These are phyloP conservation scores for Flaveria bidentis DNA, from an alignment of 129 eudicot species.

Conservation along the genomic window DNA sequence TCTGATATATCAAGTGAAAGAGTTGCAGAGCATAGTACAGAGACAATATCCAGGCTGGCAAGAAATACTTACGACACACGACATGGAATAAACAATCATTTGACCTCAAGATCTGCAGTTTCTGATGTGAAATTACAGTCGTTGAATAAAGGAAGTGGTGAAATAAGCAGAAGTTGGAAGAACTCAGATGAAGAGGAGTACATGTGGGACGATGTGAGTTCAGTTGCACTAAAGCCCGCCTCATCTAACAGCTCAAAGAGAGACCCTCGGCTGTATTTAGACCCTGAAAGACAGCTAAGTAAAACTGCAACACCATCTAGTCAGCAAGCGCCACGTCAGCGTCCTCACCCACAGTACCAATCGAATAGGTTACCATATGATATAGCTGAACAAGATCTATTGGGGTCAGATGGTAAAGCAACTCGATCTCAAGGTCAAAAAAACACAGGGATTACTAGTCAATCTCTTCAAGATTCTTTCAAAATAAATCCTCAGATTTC, in stretches of 20 bases:
- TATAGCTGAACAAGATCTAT: slow-evolving; percentile 41
- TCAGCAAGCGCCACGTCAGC: slow-evolving; percentile 46
- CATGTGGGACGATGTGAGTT: slow-evolving; percentile 74
- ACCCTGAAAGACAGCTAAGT: slow-evolving; percentile 54
- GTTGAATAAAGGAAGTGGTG: slow-evolving; percentile 43
- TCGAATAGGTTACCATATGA: slow-evolving; percentile 32
- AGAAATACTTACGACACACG: slow-evolving; percentile 50
- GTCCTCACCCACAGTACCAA: slow-evolving; percentile 45
- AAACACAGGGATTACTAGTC: slow-evolving; percentile 33
- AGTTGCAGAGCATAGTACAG: slow-evolving; percentile 43
- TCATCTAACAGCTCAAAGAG: slow-evolving; percentile 38
- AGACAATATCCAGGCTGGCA: slow-evolving; percentile 41
- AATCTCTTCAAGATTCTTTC: slow-evolving; percentile 43
- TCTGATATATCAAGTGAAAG: slow-evolving; percentile 50
- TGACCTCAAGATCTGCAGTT: slow-evolving; percentile 32
- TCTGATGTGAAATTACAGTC: slow-evolving; percentile 43
- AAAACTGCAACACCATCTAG: slow-evolving; percentile 38
- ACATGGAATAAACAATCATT: slow-evolving; percentile 41
- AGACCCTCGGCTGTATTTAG: slow-evolving; percentile 53
- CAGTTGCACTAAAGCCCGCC: slow-evolving; percentile 41
- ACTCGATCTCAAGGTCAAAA: slow-evolving; percentile 36
- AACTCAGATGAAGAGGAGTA: slow-evolving; percentile 86
- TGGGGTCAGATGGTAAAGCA: slow-evolving; percentile 43
- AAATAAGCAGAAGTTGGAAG: slow-evolving; percentile 64
- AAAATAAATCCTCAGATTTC: slow-evolving; percentile 35